A percentile compares a stretch with the other conserved stretches of the same genome.
phyloP scores from a whole-genome alignment of 2,329 filamentous ascomycete species.

The Mycosphaerella sp. region DNA sequence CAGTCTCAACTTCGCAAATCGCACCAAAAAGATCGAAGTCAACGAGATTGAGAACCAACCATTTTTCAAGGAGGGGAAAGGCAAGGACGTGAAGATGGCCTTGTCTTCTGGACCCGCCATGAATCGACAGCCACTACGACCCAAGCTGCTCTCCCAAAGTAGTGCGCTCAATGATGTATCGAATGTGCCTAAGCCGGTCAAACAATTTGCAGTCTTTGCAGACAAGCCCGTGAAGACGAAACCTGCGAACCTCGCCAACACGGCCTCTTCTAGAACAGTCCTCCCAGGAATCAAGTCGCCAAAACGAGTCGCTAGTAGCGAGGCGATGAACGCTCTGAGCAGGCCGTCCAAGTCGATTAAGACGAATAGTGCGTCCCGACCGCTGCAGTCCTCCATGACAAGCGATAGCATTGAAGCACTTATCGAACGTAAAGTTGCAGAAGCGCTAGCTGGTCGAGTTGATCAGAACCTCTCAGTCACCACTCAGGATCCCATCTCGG shows the following conservation, averaged over 20 bases:
- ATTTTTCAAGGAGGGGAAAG: conserved; percentile 51
- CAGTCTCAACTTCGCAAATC: conserved; percentile 88
- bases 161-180: conserved; percentile 47
- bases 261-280: conserved; percentile 16
- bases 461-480: conserved; percentile 26
- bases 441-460: conserved; percentile 74
- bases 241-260: conserved; percentile 25
- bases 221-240: conserved; percentile 55
- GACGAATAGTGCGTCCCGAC: conserved; percentile 27
- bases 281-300: conserved; percentile 25
- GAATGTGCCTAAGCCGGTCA: conserved; percentile 61
- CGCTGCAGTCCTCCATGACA: conserved; percentile 34
- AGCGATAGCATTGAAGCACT: conserved; percentile 77
- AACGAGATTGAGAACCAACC: conserved; percentile 94
- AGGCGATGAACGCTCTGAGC: conserved; percentile 29
- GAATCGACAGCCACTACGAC: conserved; percentile 68
- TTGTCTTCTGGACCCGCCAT: conserved; percentile 35
- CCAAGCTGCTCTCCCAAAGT: conserved; percentile 69
- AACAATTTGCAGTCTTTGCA: conserved; percentile 80
- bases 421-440: conserved; percentile 84
- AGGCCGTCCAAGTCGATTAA: conserved; percentile 38
- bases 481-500: conserved; percentile 48
- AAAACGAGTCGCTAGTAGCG: conserved; percentile 42
- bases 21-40: conserved; percentile 93
- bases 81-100: conserved; percentile 34